Conservation (phyloP, 495 filamentous ascomycete genomes). For the Aspergillus conjunctus region DNA sequence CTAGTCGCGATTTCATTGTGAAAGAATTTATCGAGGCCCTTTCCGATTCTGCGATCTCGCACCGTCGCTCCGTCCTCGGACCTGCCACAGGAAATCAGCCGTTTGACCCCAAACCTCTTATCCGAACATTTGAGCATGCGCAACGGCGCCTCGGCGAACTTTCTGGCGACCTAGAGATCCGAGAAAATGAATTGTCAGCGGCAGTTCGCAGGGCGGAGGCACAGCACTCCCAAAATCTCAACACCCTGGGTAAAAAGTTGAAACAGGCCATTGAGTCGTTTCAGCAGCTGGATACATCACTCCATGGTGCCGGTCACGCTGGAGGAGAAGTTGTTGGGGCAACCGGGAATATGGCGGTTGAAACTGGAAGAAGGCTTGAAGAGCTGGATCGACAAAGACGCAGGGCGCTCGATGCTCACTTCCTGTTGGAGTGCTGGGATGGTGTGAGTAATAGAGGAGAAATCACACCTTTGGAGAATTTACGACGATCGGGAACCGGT, state of each 20-base stretch:
- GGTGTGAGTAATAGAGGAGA: conserved; percentile 86
- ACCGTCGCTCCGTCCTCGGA: conserved; percentile 63
- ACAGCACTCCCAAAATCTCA: conserved; percentile 87
- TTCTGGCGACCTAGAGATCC: conserved; percentile 80
- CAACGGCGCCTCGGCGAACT: conserved; percentile 75
- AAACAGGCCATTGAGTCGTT: conserved; percentile 90
- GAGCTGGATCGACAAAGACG: conserved; percentile 90
- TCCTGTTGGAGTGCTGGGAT: conserved; percentile 93
- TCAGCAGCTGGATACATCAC: conserved; percentile 78
- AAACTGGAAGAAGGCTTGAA: conserved; percentile 90
- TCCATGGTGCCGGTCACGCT: conserved; percentile 55
- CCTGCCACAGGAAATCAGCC: conserved; percentile 60
- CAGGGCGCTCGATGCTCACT: conserved; percentile 88
- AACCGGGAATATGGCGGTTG: conserved; percentile 84
- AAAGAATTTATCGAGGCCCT: conserved; percentile 95
- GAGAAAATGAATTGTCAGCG: conserved; percentile 86
- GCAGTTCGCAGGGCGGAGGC: conserved; percentile 88
- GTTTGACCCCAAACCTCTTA: conserved; percentile 97
- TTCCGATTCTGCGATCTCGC: conserved; percentile 79
- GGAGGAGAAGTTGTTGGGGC: conserved; percentile 57
- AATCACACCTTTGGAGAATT: conserved; percentile 76
- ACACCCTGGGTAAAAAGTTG: conserved; percentile 80
- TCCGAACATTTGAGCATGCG: conserved; percentile 91
- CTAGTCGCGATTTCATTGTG: conserved; percentile 86
- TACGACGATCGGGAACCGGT: conserved; percentile 72